phyloP scores from a whole-genome alignment of 1,139 yeast genomes.

The Taphrina sp. region DNA sequence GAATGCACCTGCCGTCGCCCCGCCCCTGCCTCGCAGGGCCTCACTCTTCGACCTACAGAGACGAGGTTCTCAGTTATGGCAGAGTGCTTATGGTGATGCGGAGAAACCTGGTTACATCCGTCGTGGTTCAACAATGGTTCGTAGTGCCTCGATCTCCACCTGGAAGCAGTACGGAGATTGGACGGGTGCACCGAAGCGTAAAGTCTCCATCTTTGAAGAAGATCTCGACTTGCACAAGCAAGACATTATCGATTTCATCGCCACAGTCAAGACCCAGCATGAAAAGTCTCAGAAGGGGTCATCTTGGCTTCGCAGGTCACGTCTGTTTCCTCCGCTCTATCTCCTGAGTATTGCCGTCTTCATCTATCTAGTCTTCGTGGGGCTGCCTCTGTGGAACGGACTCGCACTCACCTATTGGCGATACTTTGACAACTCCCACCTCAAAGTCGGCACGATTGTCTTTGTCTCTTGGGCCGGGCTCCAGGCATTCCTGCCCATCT shows the following conservation, averaged over 20 bases:
- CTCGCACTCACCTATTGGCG: slow-evolving; percentile 8
- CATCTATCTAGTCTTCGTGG: slow-evolving; percentile 4
- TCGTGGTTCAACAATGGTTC: slow-evolving; percentile 7
- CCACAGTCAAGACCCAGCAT: slow-evolving; percentile 12
- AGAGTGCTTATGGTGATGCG: not conserved
- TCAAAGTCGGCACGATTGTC: not conserved
- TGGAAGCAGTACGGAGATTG: slow-evolving; percentile 1
- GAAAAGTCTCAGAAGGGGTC: not conserved
- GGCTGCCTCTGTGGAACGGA: slow-evolving; percentile 14
- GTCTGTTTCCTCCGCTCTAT: slow-evolving; percentile 12
- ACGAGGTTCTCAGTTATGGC: slow-evolving; percentile 13
- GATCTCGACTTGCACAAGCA: slow-evolving; percentile 15
- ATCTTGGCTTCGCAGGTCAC: not conserved
- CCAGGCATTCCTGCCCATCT: slow-evolving; percentile 16
- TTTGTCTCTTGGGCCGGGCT: slow-evolving; percentile 14
- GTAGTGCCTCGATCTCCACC: not conserved
- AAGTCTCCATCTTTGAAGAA: slow-evolving; percentile 14
- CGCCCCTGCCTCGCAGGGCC: slow-evolving; percentile 1
- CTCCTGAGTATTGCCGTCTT: not conserved
- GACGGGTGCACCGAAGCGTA: slow-evolving; percentile 13
- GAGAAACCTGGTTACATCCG: slow-evolving; percentile 14
- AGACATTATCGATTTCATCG: slow-evolving; percentile 14
- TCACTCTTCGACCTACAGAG: slow-evolving; percentile 6
- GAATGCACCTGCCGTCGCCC: slow-evolving; percentile 9
- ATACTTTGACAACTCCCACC: slow-evolving; percentile 3